Evolutionary conservation across 2,329 filamentous ascomycete species (phyloP).

Genomic region (Ramichloridium luteum): DNA sequence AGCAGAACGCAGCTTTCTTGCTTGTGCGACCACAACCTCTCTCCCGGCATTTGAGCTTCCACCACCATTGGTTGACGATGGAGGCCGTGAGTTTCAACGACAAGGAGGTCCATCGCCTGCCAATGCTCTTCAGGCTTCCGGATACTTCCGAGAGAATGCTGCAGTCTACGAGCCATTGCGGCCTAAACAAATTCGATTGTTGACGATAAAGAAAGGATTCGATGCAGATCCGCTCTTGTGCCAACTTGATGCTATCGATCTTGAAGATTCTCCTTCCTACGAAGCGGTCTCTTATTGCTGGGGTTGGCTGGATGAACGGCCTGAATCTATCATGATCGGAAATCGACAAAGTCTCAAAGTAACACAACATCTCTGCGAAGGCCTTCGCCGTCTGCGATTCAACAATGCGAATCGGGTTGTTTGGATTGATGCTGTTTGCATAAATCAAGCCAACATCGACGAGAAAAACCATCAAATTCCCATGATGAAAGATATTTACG

Average conservation of each 20-base stretch:
- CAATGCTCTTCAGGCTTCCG: background rate
- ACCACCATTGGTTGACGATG: background rate
- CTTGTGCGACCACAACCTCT: too few relatives aligned
- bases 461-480: slow-evolving; percentile 15
- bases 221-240: slow-evolving; percentile 3
- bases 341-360: slow-evolving; percentile 6
- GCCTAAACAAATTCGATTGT: background rate
- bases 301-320: slow-evolving; percentile 3
- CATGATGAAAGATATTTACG: slow-evolving; percentile 15
- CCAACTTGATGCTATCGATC: slow-evolving; percentile 4
- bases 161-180: background rate
- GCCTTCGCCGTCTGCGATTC: slow-evolving; percentile 6
- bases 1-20: too few relatives aligned
- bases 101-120: background rate
- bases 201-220: background rate
- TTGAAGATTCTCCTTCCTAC: slow-evolving; percentile 3
- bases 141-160: background rate
- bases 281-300: slow-evolving; percentile 12
- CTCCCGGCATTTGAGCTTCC: too few relatives aligned
- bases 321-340: slow-evolving; percentile 4
- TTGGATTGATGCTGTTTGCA: slow-evolving; percentile 18
- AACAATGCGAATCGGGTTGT: slow-evolving; percentile 4
- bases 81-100: background rate
- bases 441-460: slow-evolving; percentile 13
- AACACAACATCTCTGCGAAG: slow-evolving; percentile 8